Base-by-base conservation (phyloP, 1,284 basidiomycete species). In the Microbotryum intermedium region DNA sequence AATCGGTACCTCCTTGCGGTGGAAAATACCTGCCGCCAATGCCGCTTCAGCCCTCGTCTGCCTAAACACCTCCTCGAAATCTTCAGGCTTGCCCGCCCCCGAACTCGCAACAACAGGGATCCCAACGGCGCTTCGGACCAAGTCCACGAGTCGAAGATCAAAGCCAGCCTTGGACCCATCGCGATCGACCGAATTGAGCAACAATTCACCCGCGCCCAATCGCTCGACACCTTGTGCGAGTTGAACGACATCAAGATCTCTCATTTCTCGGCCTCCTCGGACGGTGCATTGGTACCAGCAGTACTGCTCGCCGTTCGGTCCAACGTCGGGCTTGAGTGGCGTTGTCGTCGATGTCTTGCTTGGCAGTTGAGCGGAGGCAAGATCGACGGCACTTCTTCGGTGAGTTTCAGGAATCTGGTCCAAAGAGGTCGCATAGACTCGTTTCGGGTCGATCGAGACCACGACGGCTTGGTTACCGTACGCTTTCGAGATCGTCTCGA, bases 211-310 rank as follows among this genome's bases (percentile, higher is more conserved):
- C 0, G 95, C 93, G 2, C 95, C 95, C 21, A 99, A 82, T 26
- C 76, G 76, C 76, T 95, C 90, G 21, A 87, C 90, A 25, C 93
- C 95, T 54, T 83, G 80, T 2, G 90, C 91, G 21, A 99, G 83
- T 76, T 98, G 86, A 23, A 92, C 84, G 21, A 87, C 95, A 23
- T 95, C 95, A n/a, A 99, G 76, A 57, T 85, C 84, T n/a, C 92
- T 82, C 44, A 80, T 74, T 72, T 91, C 88, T 44, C 95, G 84
- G 20, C 95, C 95, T 51, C 95, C 94, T 7, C 87, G 89, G 57
- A 97, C 87, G 16, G 95, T 98, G 75, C 94, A 97, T 73, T 92
- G 89, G 76, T 99, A 99, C 94, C 94, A 98, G 92, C 95, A 77
- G 64, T 59, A 97, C 50, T 84, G 84, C 74, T 86, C 85, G 59